Conservation (phyloP, 2,329 filamentous ascomycete genomes). For the Apiospora malaysiana region DNA sequence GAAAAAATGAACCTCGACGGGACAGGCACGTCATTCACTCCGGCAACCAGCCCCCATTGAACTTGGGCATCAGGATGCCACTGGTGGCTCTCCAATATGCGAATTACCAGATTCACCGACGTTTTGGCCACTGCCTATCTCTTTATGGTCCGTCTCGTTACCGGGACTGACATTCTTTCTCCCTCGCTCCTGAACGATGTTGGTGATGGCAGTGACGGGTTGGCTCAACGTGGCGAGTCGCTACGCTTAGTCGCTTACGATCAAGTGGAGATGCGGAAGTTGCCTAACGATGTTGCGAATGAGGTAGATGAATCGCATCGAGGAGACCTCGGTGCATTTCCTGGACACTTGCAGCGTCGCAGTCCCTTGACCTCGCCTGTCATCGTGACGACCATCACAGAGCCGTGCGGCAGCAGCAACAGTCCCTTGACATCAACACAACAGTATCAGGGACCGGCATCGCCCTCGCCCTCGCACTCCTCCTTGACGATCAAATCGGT, state of each 20-base stretch:
- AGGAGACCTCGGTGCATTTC: accelerated
- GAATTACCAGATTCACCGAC: background rate
- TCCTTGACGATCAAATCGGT: background rate
- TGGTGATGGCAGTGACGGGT: too few relatives aligned
- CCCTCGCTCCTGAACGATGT: too few relatives aligned
- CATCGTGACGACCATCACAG: background rate
- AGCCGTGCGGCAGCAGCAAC: background rate
- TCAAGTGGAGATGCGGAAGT: background rate
- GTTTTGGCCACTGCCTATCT: background rate
- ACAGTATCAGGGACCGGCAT: background rate
- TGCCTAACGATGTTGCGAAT: background rate
- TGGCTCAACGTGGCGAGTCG: too few relatives aligned
- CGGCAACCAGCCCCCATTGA: too few relatives aligned
- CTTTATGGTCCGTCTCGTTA: background rate
- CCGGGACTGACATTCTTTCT: background rate
- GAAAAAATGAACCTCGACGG: too few relatives aligned
- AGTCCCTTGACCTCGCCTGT: background rate
- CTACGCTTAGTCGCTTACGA: background rate
- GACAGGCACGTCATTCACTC: too few relatives aligned
- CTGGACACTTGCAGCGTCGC: background rate
- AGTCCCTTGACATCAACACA: background rate
- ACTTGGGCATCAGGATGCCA: background rate
- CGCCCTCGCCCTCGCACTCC: background rate
- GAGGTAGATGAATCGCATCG: background rate
- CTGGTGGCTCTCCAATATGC: background rate